Evolutionary conservation across 2,329 filamentous ascomycete genomes (phyloP), one percentile per base, ranked within the genome.

Genomic region (Fusarium circinatum): DNA sequence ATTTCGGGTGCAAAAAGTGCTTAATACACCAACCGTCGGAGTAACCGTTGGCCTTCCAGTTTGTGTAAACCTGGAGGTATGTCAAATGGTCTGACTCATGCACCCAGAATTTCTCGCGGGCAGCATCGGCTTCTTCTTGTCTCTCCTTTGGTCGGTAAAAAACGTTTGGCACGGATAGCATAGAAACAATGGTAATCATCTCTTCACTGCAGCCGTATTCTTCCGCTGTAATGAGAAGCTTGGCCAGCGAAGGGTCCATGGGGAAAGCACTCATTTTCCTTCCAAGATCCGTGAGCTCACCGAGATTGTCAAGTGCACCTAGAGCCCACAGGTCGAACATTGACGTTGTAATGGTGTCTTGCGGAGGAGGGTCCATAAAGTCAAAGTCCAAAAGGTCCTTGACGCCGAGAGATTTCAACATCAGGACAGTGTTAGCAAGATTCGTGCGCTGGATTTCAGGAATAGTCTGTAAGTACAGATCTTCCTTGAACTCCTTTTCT

Each of bases 361-460:
- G 96, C 0, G 96, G 96, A 12, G 96, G 96, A 4, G 96, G 96
- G 76, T 99, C 96, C 96, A 99, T 98, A 78, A 99, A 99, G 81
- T 98, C 95, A 79, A 99, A 99, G 81, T 99, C 96, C 2, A 99
- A 85, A 15, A 99, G 86, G 76, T 99, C 95, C 79, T 94, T 96
- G 24, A 99, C 96, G 0, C 96, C 96, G 1, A 99, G 89, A 0
- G 94, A 98, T 80, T 99, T 99, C 52, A 99, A 88, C 55, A 99
- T 89, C 20, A 99, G 87, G 7, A 99, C 96, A 0, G 95, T 98
- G 78, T 98, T 98, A 78, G 94, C 92, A 5, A 99, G 89, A 78
- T 98, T 99, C 1, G 96, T 99, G 24, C 96, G 90, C 83, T 99
- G 96, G 47, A 99, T 98, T 80, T 99, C 96, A 0, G 96, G 96